phyloP scores from a whole-genome alignment of 257 asterid genomes.

The Jaltomata sinuosa region DNA sequence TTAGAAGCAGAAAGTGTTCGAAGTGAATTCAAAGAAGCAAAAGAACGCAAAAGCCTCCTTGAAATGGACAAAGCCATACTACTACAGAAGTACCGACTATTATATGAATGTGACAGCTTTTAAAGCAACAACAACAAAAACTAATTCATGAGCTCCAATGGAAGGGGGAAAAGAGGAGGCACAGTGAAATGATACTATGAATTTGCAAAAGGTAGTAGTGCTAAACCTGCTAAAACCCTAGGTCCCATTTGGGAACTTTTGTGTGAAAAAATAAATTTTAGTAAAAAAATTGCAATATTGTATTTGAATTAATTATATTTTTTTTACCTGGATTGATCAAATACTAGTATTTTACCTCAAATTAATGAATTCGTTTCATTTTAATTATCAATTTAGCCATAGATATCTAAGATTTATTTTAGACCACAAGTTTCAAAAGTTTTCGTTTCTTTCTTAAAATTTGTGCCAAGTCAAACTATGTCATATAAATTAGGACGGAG shows the following conservation, averaged over 20 bases:
- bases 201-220: not conserved
- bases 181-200: not conserved
- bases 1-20: constrained; percentile 8
- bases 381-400: not conserved
- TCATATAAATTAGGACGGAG: too few relatives aligned
- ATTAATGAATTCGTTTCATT: not conserved
- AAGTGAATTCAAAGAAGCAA: constrained; percentile 3
- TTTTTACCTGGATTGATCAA: not conserved
- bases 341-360: not conserved
- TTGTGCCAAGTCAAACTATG: too few relatives aligned
- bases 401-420: too few relatives aligned
- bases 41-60: constrained; percentile 3
- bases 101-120: not conserved
- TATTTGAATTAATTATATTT: not conserved
- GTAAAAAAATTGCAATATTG: not conserved
- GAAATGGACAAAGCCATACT: constrained; percentile 22
- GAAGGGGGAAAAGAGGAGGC: not conserved
- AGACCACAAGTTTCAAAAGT: too few relatives aligned
- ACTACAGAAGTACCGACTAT: not conserved
- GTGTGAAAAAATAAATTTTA: not conserved
- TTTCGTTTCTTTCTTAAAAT: too few relatives aligned
- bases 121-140: not conserved
- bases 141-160: not conserved
- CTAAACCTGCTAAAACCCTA: not conserved
- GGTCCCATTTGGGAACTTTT: not conserved